Base-by-base conservation (phyloP, 1,284 basidiomycete species). In the Fomitopsis betulina region DNA sequence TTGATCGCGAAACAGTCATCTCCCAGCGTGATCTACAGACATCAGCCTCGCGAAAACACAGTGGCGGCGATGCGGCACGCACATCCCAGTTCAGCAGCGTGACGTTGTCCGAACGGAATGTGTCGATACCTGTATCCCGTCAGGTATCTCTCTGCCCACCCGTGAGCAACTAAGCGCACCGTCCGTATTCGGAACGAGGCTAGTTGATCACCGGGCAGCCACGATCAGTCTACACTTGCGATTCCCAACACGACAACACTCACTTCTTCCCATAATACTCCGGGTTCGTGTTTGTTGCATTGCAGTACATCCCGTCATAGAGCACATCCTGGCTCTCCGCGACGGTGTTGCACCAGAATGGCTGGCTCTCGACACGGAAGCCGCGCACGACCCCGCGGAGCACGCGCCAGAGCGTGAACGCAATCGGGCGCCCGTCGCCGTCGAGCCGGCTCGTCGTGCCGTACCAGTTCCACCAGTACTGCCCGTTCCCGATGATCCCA, bases 1-100 rank as follows among this genome's bases (percentile, higher is more conserved):
- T 86, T 87, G 70, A 86, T 80, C 2, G 84, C 84, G 5, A 87
- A 70, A 63, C 84, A 86, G 65, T 87, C 85, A 63, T 86, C 86
- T 15, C 86, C 84, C 58, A 76, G 79, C 21, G 82, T 85, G 13
- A 85, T 70, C 73, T 74, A 10, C 19, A 35, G 45, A 3, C 49
- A 19, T 51, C 17, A 52, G 33, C 40, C 19, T 19, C 5, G 21
- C n/a, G 43, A n/a, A 27, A 30, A 30, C 27, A 8, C 27, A 30
- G 27, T 30, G 7, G 3, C 19, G 19, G 13, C 15, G 7, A 15
- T 30, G 12, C 27, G 13, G 5, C 8, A 30, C 62, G 17, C 37
- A 76, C 75, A 67, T 84, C 82, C 78, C 78, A 85, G 62, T 83
- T 80, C 21, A 78, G 62, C 55, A 87, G 69, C 1, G 78, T 72